phyloP scores from a whole-genome alignment of 2,329 filamentous ascomycete genomes.

The Colletotrichum gloeosporioides region DNA sequence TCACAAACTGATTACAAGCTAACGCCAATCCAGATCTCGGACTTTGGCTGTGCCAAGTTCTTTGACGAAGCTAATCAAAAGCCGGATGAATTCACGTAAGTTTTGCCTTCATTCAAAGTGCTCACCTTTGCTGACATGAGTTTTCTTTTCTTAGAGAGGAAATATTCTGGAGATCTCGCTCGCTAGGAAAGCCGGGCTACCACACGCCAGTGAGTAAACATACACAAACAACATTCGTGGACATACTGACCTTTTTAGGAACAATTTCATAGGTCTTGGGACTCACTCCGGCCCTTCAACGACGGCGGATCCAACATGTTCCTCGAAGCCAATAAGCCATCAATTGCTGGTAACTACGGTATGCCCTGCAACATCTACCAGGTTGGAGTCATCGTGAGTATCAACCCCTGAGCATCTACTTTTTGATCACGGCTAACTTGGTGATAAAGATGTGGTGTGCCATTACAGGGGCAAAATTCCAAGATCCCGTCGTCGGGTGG shows the following conservation, averaged over 20 bases:
- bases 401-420: no score
- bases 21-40: not conserved
- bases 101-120: not conserved
- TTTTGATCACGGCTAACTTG: not conserved
- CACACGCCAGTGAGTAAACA: slow-evolving; percentile 11
- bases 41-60: slow-evolving; percentile 7
- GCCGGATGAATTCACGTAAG: not conserved
- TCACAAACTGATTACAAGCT: not conserved
- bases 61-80: not conserved
- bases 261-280: slow-evolving; percentile 23
- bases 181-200: not conserved
- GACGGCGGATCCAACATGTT: not conserved
- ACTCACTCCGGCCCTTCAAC: not conserved
- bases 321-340: not conserved
- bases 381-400: slow-evolving; percentile 20
- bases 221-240: not conserved
- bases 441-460: slow-evolving; percentile 18
- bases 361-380: slow-evolving; percentile 24
- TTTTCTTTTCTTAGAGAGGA: not conserved
- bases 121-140: not conserved
- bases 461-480: slow-evolving; percentile 2
- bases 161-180: slow-evolving; percentile 11
- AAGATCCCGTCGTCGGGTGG: not conserved
- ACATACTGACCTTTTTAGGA: slow-evolving; percentile 13
- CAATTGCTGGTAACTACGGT: slow-evolving; percentile 24